Evolutionary conservation across 805 yeast species (phyloP).

Genomic region (Cyberlindnera galapagoensis): DNA sequence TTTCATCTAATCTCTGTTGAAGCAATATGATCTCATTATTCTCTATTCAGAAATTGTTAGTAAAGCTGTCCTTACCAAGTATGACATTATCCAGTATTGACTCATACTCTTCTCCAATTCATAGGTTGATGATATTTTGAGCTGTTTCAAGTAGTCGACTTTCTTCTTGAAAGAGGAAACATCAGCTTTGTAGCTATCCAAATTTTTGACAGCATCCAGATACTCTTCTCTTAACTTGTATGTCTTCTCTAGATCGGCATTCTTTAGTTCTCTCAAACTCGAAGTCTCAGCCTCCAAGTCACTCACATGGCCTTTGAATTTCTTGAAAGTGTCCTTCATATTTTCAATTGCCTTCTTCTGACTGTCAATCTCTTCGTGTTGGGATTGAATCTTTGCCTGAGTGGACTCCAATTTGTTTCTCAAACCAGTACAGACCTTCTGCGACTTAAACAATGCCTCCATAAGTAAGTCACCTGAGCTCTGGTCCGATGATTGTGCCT

Average conservation of each 20-base stretch:
- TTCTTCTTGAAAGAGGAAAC: slow-evolving; percentile 17
- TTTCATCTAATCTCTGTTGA: slow-evolving; percentile 33
- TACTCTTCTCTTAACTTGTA: slow-evolving; percentile 22
- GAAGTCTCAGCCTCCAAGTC: slow-evolving; percentile 20
- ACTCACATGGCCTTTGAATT: slow-evolving; percentile 19
- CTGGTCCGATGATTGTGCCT: slow-evolving; percentile 2
- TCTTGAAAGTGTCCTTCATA: slow-evolving; percentile 18
- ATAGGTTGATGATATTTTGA: slow-evolving; percentile 17
- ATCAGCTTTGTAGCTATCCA: slow-evolving; percentile 20
- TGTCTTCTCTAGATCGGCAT: slow-evolving; percentile 17
- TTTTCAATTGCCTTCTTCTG: slow-evolving; percentile 21
- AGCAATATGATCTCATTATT: slow-evolving; percentile 29
- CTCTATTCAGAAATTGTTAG: slow-evolving; percentile 17
- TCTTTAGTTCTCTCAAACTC: slow-evolving; percentile 21
- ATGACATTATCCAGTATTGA: too few relatives aligned
- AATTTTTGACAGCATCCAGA: slow-evolving; percentile 10
- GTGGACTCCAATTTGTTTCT: slow-evolving; percentile 27
- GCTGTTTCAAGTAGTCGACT: slow-evolving; percentile 22
- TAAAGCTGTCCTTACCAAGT: too few relatives aligned
- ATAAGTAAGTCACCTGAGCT: slow-evolving; percentile 31
- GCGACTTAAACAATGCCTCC: slow-evolving; percentile 34
- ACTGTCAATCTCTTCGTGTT: slow-evolving; percentile 20
- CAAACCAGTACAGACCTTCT: slow-evolving; percentile 28
- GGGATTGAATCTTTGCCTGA: slow-evolving; percentile 22
- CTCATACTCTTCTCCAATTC: slow-evolving; percentile 20